Base-by-base conservation (phyloP, 192 early-diverging fungal species). In the Coemansia sp. region DNA sequence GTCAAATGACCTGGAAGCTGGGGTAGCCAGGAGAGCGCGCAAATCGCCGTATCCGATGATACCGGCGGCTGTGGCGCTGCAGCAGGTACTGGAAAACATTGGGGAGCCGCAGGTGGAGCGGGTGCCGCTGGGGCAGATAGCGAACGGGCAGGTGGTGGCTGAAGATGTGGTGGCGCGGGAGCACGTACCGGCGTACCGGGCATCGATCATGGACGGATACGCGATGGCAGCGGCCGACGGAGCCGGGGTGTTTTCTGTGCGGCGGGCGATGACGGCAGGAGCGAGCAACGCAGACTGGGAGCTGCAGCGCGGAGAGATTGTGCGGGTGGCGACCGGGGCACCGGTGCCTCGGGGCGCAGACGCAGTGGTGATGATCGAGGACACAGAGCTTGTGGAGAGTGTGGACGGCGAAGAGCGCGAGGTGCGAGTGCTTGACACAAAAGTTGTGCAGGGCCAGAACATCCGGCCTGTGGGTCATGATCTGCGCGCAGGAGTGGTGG, bases 331-430 rank as follows among this genome's bases (percentile, higher is more conserved):
- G 7, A 97, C 96, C 0, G 96, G 96, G 11, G 96, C 92, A 0
- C 85, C 90, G 27, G 61, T 98, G 5, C 95, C 94, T 2, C 72
- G 69, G 2, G 91, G 91, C 5, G 92, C 96, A 0, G 86, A 86
- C 37, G 94, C 93, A 9, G 90, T 98, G n/a, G 89, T 97, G 12
- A 98, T 98, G 96, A 90, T 97, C 15, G 96, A 98, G 67, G 89
- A 97, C 59, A 97, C 96, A 2, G 65, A 75, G 51, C 75, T 98
- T 5, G 64, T 89, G 14, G 38, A 32, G 53, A 38, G 22, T n/a
- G 64, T 76, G 0, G 83, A 81, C 1, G 86, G 84, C 11, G 82
- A 83, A 23, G 61, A 79, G 29, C 80, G 89, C 1, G 54, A 63
- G 14, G 70, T 64, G 79, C 66, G 37, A 35, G 72, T 59, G 66